These are phyloP conservation scores for Prunus mira DNA, from an alignment of 306 rosid genomes.

Conservation along the genomic window DNA sequence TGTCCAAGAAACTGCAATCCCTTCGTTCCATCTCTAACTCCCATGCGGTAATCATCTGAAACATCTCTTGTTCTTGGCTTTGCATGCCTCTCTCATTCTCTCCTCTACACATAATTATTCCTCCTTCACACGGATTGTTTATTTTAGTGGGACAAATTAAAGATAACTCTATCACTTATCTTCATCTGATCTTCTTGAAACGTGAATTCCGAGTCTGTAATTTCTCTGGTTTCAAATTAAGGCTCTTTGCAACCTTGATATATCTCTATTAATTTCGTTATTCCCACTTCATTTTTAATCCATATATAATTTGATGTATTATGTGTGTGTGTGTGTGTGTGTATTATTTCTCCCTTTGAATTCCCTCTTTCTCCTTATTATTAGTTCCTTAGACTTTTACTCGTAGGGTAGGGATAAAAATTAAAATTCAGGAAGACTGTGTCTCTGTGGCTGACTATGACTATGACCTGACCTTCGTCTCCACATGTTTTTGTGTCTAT, in stretches of 20 bases:
- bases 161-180: not conserved
- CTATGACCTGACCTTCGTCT: too few species aligned
- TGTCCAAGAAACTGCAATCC: slow-evolving; percentile 45
- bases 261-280: not conserved
- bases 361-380: too few species aligned
- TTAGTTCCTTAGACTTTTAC: too few species aligned
- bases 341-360: too few species aligned
- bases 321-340: not conserved
- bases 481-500: not conserved
- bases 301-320: not conserved
- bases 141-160: too few species aligned
- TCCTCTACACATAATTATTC: too few species aligned
- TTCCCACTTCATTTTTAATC: not conserved
- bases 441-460: too few species aligned
- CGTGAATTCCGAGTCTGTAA: not conserved
- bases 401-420: too few species aligned
- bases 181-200: not conserved
- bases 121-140: too few species aligned
- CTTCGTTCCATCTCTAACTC: slow-evolving; percentile 57
- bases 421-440: too few species aligned
- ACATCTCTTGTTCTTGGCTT: not conserved
- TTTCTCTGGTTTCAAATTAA: not conserved
- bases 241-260: not conserved
- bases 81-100: too few species aligned
- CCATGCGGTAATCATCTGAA: slow-evolving; percentile 25